Percentiles rank a stretch among this genome's conserved stretches.
Evolutionary conservation across 768 basidiomycete genomes (phyloP).

Genomic region (Dentipellis sp.): DNA sequence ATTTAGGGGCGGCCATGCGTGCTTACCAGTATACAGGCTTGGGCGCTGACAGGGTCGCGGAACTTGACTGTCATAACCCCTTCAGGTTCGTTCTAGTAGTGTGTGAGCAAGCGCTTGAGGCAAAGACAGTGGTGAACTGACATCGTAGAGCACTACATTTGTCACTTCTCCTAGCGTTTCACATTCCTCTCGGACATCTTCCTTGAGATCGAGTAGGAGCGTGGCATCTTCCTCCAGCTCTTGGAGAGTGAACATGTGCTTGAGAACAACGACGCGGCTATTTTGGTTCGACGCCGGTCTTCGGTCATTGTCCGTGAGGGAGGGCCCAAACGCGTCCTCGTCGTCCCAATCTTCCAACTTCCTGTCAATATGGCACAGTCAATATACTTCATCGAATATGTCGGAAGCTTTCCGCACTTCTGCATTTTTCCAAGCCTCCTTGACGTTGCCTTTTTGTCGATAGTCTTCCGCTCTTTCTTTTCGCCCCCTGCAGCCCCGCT

Average conservation of each 20-base stretch:
- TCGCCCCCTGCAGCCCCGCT: conserved; percentile 30
- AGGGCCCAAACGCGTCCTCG: conserved; percentile 84
- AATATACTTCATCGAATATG: neutral
- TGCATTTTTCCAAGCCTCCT: conserved; percentile 80
- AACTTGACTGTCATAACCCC: conserved; percentile 97
- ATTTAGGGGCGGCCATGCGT: neutral
- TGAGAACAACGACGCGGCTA: conserved; percentile 82
- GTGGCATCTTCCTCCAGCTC: conserved; percentile 82
- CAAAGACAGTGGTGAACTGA: conserved; percentile 30
- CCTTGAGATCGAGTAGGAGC: conserved; percentile 85
- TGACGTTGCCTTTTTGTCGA: conserved; percentile 72
- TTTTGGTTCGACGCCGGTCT: conserved; percentile 38
- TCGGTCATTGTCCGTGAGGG: conserved; percentile 46
- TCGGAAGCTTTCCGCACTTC: conserved; percentile 41
- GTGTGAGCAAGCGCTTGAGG: neutral
- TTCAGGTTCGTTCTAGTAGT: conserved; percentile 72
- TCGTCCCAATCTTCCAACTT: conserved; percentile 94
- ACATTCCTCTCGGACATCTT: conserved; percentile 94
- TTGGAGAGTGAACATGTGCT: conserved; percentile 87
- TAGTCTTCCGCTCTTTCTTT: conserved; percentile 45
- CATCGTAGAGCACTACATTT: conserved; percentile 91
- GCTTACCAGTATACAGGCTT: conserved; percentile 82
- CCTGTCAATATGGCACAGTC: conserved; percentile 30
- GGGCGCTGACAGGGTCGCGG: conserved; percentile 83
- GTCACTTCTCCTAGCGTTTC: conserved; percentile 88